Conservation (phyloP, 768 basidiomycete species). For the Lactarius vividus region DNA sequence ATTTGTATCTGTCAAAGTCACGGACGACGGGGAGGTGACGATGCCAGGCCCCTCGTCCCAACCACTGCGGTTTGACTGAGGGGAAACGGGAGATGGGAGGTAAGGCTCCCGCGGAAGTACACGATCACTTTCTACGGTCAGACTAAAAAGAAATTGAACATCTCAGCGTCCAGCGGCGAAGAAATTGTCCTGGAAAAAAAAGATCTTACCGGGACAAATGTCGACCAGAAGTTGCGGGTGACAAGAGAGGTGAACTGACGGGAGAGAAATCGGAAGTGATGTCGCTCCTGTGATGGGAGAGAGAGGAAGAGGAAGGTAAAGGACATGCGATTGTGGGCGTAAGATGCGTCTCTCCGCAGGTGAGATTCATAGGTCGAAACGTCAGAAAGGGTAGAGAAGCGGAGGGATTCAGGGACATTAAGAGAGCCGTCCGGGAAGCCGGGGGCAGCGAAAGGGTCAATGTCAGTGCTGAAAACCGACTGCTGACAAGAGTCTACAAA, state of each 20-base stretch:
- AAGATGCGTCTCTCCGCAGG: constrained; percentile 39
- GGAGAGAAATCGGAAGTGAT: constrained; percentile 24
- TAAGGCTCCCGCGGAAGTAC: constrained; percentile 16
- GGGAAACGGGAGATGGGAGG: constrained; percentile 11
- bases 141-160: neutral
- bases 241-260: constrained; percentile 20
- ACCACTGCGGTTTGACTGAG: constrained; percentile 6
- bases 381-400: constrained; percentile 53
- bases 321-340: constrained; percentile 46
- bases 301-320: constrained; percentile 59
- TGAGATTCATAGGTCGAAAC: constrained; percentile 46
- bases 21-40: constrained; percentile 25
- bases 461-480: constrained; percentile 60
- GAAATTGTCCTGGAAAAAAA: neutral
- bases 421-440: constrained; percentile 43
- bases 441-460: constrained; percentile 61
- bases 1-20: constrained; percentile 17
- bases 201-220: constrained; percentile 24
- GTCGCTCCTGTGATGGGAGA: constrained; percentile 40
- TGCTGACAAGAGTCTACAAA: constrained; percentile 35
- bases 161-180: neutral
- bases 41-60: constrained; percentile 9
- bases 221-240: constrained; percentile 8
- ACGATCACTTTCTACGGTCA: constrained; percentile 26
- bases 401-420: constrained; percentile 41